Percentiles rank a stretch among this genome's conserved stretches.
These are phyloP conservation scores for Talaromyces trachyspermus DNA, from an alignment of 495 filamentous ascomycete genomes.

Conservation along the genomic window DNA sequence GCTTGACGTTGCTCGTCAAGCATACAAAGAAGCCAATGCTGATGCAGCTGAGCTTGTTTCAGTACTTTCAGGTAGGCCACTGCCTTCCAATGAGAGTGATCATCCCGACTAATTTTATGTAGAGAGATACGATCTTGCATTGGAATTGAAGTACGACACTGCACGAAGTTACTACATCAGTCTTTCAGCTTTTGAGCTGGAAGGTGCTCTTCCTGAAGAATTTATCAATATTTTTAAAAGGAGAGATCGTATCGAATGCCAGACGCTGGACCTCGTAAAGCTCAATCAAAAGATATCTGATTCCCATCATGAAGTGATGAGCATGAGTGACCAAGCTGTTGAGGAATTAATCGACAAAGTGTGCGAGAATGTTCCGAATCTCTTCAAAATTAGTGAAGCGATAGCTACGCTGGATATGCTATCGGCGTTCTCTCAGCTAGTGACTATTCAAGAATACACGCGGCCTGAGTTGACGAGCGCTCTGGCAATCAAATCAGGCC, in stretches of 20 bases:
- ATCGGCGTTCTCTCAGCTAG: constrained; percentile 70
- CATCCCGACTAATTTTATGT: constrained; percentile 21
- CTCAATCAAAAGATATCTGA: constrained; percentile 68
- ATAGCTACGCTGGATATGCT: constrained; percentile 92
- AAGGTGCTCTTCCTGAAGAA: constrained; percentile 56
- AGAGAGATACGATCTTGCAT: constrained; percentile 51
- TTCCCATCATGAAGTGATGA: constrained; percentile 71
- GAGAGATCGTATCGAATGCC: constrained; percentile 71
- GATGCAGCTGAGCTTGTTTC: constrained; percentile 67
- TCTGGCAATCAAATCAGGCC: constrained; percentile 69
- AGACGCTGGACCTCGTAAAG: constrained; percentile 77
- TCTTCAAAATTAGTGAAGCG: constrained; percentile 76
- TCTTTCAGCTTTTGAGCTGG: constrained; percentile 56
- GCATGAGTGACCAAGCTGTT: constrained; percentile 62
- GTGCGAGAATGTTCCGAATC: constrained; percentile 53
- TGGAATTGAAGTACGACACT: constrained; percentile 69
- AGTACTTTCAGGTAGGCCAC: constrained; percentile 48
- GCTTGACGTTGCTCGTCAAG: constrained; percentile 78
- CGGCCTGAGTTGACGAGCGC: constrained; percentile 69
- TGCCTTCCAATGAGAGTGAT: neutral
- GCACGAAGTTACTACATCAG: constrained; percentile 74
- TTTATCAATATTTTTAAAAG: constrained; percentile 72
- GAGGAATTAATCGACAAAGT: constrained; percentile 62
- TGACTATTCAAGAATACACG: constrained; percentile 70
- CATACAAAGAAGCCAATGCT: constrained; percentile 75